phyloP scores from a whole-genome alignment of 2,329 filamentous ascomycete species.

The Tolypocladium guangdongense region DNA sequence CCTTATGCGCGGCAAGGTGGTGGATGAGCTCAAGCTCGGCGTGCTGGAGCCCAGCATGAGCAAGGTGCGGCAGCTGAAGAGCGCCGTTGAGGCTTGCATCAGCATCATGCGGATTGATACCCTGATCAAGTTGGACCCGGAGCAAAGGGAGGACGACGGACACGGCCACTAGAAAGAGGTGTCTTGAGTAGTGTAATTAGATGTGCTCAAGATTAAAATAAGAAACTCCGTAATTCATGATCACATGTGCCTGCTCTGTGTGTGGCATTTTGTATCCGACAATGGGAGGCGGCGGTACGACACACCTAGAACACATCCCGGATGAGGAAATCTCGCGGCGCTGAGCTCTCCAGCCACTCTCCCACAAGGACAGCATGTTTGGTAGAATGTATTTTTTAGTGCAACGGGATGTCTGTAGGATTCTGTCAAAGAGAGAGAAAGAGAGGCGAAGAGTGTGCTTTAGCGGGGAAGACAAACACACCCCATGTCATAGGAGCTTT shows the following conservation, averaged over 20 bases:
- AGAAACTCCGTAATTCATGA: not conserved
- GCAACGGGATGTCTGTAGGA: too few relatives aligned
- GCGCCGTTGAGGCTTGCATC: constrained; percentile 95
- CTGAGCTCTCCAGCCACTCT: not conserved
- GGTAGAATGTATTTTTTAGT: constrained; percentile 20
- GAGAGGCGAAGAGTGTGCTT: too few relatives aligned
- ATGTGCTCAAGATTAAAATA: not conserved
- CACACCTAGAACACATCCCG: not conserved
- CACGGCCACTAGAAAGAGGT: constrained; percentile 57
- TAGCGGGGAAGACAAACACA: too few relatives aligned
- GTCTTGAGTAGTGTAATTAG: not conserved
- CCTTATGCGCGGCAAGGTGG: constrained; percentile 76
- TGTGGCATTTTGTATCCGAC: not conserved
- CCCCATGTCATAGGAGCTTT: too few relatives aligned
- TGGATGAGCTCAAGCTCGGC: constrained; percentile 88
- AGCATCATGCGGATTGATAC: constrained; percentile 99
- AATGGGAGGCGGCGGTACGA: not conserved
- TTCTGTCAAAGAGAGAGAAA: too few relatives aligned
- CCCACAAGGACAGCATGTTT: not conserved
- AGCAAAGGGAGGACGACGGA: constrained; percentile 68
- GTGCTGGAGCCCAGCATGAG: constrained; percentile 96
- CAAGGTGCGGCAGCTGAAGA: constrained; percentile 97
- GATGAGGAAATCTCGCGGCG: too few relatives aligned
- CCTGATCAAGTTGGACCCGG: constrained; percentile 93
- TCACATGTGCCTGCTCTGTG: not conserved